phyloP scores from a whole-genome alignment of 106 monocot genomes.

The Narthecium ossifragum region DNA sequence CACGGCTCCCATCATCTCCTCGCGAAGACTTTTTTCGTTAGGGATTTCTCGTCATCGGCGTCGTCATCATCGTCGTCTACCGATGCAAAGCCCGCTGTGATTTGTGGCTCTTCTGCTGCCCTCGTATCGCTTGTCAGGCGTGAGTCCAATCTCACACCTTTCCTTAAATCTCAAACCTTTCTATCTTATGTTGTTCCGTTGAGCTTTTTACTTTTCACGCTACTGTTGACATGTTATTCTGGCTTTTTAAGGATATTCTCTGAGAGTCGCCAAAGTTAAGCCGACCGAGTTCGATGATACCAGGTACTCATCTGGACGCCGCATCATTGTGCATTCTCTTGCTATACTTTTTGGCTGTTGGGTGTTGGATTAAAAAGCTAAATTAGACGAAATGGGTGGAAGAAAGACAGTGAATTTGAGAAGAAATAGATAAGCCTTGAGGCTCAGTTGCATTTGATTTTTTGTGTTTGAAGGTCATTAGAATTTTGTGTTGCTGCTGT shows the following conservation, averaged over 20 bases:
- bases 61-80: neutral
- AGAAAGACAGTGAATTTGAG: too few species aligned
- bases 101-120: neutral
- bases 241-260: slow-evolving; percentile 36
- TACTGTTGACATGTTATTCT: neutral
- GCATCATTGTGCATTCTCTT: too few species aligned
- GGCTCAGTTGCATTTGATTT: too few species aligned
- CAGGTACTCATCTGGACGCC: slow-evolving; percentile 38
- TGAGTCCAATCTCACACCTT: neutral
- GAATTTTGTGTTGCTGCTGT: too few species aligned
- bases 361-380: too few species aligned
- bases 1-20: neutral
- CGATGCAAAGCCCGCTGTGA: neutral
- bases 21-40: too few species aligned
- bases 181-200: neutral
- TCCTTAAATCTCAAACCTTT: neutral
- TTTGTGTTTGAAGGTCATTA: too few species aligned
- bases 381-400: too few species aligned
- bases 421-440: too few species aligned
- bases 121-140: slow-evolving; percentile 2
- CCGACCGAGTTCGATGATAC: slow-evolving; percentile 35
- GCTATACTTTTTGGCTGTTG: too few species aligned
- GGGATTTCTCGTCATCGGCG: neutral
- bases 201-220: too few species aligned
- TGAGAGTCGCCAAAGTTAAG: slow-evolving; percentile 48